Conservation (phyloP, 306 rosid genomes). For the Casuarina equisetifolia region DNA sequence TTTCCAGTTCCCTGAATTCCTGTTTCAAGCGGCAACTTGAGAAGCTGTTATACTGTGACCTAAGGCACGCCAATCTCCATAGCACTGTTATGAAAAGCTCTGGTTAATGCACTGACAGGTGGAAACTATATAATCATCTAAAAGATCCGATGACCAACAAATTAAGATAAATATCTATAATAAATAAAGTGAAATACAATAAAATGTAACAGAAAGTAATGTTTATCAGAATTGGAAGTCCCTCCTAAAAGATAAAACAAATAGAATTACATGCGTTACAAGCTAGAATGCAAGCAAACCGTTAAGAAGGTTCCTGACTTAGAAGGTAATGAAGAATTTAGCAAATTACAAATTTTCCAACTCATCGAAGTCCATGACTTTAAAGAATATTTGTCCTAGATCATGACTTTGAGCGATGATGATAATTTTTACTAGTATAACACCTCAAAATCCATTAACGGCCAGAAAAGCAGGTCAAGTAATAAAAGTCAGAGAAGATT, state of each 20-base stretch:
- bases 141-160: background rate
- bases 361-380: background rate
- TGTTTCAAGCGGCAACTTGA: background rate
- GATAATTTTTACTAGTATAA: background rate
- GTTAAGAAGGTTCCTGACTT: background rate
- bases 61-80: constrained; percentile 17
- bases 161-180: background rate
- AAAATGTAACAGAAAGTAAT: background rate
- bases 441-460: background rate
- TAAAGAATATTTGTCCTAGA: background rate
- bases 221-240: background rate
- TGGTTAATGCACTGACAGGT: background rate
- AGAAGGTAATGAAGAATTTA: background rate
- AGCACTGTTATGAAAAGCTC: constrained; percentile 4
- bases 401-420: background rate
- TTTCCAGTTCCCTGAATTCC: background rate
- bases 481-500: background rate
- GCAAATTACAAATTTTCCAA: background rate
- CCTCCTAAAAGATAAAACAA: background rate
- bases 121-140: background rate
- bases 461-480: constrained; percentile 5
- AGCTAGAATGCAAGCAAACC: background rate
- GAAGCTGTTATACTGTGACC: constrained; percentile 15
- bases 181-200: background rate
- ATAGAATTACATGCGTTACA: background rate